Base-by-base conservation (phyloP, 1,284 basidiomycete genomes). In the Earliella scabrosa region DNA sequence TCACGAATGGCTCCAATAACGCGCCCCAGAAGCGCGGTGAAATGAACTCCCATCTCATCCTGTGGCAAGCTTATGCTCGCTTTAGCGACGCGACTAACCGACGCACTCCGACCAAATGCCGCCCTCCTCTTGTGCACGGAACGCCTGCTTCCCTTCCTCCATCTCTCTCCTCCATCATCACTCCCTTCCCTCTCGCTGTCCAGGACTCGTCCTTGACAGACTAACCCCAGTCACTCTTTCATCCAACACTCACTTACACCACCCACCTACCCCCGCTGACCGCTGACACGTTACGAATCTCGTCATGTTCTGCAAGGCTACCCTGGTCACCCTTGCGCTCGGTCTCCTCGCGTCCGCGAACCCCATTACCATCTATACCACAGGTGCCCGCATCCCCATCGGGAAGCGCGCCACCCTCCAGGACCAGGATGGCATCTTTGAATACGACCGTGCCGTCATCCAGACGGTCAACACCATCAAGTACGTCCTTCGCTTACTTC, bases 261-360 rank as follows among this genome's bases (percentile, higher is more conserved):
- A 41, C 45, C 26, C 47, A 56, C 34, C 18, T 24, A 27, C 23
- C 45, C 54, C 13, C 29, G 7, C 13, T 31, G 29, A 31, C 13
- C 29, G 9, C 35, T 21, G 54, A 62, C 46, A 48, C 52, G 49
- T 40, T 29, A 43, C 23, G 41, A 26, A 35, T 38, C 48, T 51
- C 49, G 32, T 44, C 50, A 66, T 66, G 65, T 65, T 66, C 61
- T 65, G 63, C 63, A 66, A 66, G 56, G 65, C 63, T 29, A 52
- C 63, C 13, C 44, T 67, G 34, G 13, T 67, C 50, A 57, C 62
- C 41, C 62, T 64, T 50, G 58, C 62, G 21, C 62, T 65, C 48
- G 64, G 56, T 43, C 60, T 67, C 47, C 48, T 65, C 45, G 65
- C 62, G 23, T 48, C 62, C 20, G 65, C 65, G 45, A 59, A 35